Evolutionary conservation across 2,329 filamentous ascomycete genomes (phyloP).

Genomic region (Cadophora sp.): DNA sequence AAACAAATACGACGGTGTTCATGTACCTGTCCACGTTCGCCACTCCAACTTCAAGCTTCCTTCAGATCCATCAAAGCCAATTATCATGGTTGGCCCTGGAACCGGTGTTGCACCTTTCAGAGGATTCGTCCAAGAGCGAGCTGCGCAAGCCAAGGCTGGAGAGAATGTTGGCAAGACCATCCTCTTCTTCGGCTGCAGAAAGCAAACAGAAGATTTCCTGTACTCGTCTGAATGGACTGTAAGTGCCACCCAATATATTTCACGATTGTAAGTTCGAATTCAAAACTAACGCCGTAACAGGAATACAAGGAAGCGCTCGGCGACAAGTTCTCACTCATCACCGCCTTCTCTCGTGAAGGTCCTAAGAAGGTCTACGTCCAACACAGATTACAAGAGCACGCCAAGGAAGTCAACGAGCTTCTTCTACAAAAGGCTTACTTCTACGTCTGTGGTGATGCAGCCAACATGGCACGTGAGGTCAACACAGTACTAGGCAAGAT

Average conservation of each 20-base stretch:
- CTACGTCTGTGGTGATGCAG: slow-evolving; percentile 97
- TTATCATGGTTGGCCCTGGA: slow-evolving; percentile 96
- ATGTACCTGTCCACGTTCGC: slow-evolving; percentile 92
- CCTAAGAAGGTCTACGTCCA: slow-evolving; percentile 96
- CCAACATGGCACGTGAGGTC: slow-evolving; percentile 95
- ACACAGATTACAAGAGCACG: slow-evolving; percentile 84
- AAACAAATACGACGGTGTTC: slow-evolving; percentile 96
- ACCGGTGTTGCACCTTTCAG: slow-evolving; percentile 97
- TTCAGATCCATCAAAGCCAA: slow-evolving; percentile 89
- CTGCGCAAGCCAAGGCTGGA: slow-evolving; percentile 80
- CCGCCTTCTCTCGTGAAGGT: slow-evolving; percentile 91
- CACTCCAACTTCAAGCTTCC: slow-evolving; percentile 99
- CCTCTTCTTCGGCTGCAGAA: slow-evolving; percentile 95
- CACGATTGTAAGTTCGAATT: slow-evolving; percentile 27
- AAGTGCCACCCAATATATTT: slow-evolving; percentile 50
- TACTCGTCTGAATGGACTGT: slow-evolving; percentile 94
- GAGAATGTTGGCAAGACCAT: slow-evolving; percentile 85
- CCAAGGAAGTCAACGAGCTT: slow-evolving; percentile 85
- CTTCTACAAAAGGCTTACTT: slow-evolving; percentile 89
- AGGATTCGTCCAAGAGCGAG: slow-evolving; percentile 92
- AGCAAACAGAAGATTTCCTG: slow-evolving; percentile 85
- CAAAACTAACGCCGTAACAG: slow-evolving; percentile 53
- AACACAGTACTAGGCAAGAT: slow-evolving; percentile 88
- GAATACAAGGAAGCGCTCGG: slow-evolving; percentile 83
- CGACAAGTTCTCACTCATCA: slow-evolving; percentile 88